phyloP scores from a whole-genome alignment of 164 flowering plant genomes.

The Sedum album region DNA sequence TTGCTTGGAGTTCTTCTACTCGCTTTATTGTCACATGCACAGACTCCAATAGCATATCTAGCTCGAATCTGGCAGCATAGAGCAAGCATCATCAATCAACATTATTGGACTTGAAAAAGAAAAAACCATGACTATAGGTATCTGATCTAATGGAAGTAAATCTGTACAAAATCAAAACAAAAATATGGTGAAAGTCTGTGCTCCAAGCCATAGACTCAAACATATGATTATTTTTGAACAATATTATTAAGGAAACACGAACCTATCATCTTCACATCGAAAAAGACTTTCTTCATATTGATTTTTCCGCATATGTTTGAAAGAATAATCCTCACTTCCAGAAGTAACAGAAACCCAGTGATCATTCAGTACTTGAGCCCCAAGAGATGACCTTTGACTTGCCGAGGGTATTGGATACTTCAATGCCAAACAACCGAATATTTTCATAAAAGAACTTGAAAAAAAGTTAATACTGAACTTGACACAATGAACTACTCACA shows the following conservation, averaged over 20 bases:
- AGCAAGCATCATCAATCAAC: conserved; percentile 8
- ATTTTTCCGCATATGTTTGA: conserved; percentile 97
- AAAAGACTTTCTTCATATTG: conserved; percentile 98
- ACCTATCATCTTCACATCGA: conserved; percentile 99
- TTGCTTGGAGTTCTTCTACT: conserved; percentile 76
- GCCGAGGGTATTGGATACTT: conserved; percentile 86
- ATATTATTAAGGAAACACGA: conserved; percentile 9
- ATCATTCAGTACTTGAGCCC: conserved; percentile 82
- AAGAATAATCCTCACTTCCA: conserved; percentile 97
- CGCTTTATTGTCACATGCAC: conserved; percentile 68
- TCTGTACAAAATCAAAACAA: not conserved
- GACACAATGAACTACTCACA: conserved; percentile 32
- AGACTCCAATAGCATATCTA: conserved; percentile 93
- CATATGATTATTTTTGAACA: not conserved
- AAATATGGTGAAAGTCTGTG: not conserved
- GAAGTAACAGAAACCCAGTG: conserved; percentile 97
- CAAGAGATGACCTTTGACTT: conserved; percentile 81
- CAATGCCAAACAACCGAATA: conserved; percentile 6
- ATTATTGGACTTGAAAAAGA: not conserved
- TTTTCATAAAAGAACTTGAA: not conserved
- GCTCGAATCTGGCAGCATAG: conserved; percentile 62
- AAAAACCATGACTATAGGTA: not conserved
- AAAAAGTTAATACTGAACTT: not conserved
- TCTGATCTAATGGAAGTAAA: not conserved
- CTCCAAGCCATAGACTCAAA: not conserved